phyloP scores from a whole-genome alignment of 2,329 filamentous ascomycete genomes.

The Sarocladiaceae sp. region DNA sequence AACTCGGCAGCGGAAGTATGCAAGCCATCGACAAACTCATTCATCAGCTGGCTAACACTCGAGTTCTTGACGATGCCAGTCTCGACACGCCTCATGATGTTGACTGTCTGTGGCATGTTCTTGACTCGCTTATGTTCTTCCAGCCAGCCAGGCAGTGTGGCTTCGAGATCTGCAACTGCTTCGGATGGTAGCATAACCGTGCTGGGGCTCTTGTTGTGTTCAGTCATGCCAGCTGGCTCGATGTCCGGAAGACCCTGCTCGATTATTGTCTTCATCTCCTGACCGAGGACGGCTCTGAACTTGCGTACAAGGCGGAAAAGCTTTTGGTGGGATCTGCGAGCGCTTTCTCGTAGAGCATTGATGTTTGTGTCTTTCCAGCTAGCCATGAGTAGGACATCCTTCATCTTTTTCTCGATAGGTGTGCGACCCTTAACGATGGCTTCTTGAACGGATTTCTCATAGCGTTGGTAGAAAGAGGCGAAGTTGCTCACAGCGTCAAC shows the following conservation, averaged over 20 bases:
- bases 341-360: slow-evolving; percentile 78
- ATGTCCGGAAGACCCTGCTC: slow-evolving; percentile 54
- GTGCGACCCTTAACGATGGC: slow-evolving; percentile 60
- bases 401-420: slow-evolving; percentile 84
- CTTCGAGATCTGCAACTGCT: slow-evolving; percentile 17
- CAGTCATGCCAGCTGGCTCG: slow-evolving; percentile 16
- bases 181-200: slow-evolving; percentile 11
- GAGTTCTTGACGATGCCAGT: slow-evolving; percentile 44
- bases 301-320: slow-evolving; percentile 88
- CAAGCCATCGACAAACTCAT: slow-evolving; percentile 63
- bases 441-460: slow-evolving; percentile 59
- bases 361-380: slow-evolving; percentile 99
- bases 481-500: slow-evolving; percentile 67
- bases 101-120: slow-evolving; percentile 62
- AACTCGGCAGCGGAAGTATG: slow-evolving; percentile 64
- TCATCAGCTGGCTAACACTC: slow-evolving; percentile 53
- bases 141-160: slow-evolving; percentile 30
- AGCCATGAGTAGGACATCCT: slow-evolving; percentile 83
- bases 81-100: slow-evolving; percentile 65
- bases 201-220: slow-evolving; percentile 3
- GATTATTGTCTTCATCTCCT: slow-evolving; percentile 64
- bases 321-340: slow-evolving; percentile 83
- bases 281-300: slow-evolving; percentile 72
- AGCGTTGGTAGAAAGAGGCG: slow-evolving; percentile 66
- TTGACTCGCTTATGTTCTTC: slow-evolving; percentile 58